A percentile compares a stretch with the other conserved stretches of the same genome.
phyloP scores from a whole-genome alignment of 352 stramenopile species.

The Globisporangium spinosum region DNA sequence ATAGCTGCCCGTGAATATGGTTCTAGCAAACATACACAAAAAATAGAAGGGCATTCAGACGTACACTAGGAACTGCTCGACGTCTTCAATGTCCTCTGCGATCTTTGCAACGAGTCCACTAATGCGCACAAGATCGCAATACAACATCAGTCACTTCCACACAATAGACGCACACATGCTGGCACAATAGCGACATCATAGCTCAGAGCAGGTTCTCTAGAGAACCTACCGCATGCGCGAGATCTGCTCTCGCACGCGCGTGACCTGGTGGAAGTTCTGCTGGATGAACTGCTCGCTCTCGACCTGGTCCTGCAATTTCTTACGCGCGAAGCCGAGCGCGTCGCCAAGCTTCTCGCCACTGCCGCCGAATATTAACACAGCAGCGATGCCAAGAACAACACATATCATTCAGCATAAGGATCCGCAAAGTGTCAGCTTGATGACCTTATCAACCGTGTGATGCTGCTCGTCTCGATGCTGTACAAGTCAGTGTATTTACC shows the following conservation, averaged over 20 bases:
- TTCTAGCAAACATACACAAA: not conserved
- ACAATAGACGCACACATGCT: not conserved
- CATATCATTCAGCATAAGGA: not conserved
- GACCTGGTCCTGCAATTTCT: conserved; percentile 52
- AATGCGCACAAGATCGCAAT: no score
- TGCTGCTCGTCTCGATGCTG: not conserved
- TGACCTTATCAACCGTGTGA: not conserved
- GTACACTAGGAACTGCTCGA: conserved; percentile 63
- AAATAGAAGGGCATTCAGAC: not conserved
- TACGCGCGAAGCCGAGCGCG: conserved; percentile 34
- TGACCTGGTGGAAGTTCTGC: conserved; percentile 61
- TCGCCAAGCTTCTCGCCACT: conserved; percentile 54
- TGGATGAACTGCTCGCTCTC: conserved; percentile 65
- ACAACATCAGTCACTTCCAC: not conserved
- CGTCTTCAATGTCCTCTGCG: conserved; percentile 55
- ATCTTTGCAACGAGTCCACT: conserved; percentile 53
- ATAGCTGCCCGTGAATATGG: not conserved
- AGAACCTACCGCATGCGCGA: conserved; percentile 33
- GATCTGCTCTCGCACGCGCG: conserved; percentile 53
- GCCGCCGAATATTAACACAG: not conserved
- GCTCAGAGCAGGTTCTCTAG: not conserved
- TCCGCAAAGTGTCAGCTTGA: not conserved
- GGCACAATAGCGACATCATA: not conserved
- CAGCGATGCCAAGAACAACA: not conserved
- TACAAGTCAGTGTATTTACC: conserved; percentile 23